These are phyloP conservation scores for Mycogone perniciosa DNA, from an alignment of 2,329 filamentous ascomycete species.

Conservation along the genomic window DNA sequence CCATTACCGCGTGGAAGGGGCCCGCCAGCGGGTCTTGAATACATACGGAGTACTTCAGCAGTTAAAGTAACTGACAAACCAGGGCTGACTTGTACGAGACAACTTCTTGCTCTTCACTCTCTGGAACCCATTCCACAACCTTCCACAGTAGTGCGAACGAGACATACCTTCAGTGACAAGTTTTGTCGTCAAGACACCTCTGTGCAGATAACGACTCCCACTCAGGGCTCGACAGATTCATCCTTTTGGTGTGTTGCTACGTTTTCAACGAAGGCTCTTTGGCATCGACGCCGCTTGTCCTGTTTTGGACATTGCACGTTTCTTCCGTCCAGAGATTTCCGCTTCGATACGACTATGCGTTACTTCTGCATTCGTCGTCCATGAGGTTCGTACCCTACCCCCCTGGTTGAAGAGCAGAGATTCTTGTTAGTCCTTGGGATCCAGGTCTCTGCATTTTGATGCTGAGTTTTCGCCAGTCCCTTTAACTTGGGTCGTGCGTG, in stretches of 20 bases:
- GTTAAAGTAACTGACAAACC: constrained; percentile 12
- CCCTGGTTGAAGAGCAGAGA: neutral
- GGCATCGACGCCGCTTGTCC: neutral
- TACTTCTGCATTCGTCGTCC: neutral
- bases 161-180: constrained; percentile 7
- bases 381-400: constrained; percentile 12
- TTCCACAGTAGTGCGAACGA: constrained; percentile 4
- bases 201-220: neutral
- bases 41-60: constrained; percentile 4
- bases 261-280: constrained; percentile 3
- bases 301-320: constrained; percentile 3
- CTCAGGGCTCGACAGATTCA: neutral
- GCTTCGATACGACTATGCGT: constrained; percentile 6
- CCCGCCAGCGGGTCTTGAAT: constrained; percentile 11
- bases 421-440: neutral
- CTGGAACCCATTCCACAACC: constrained; percentile 3
- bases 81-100: constrained; percentile 8
- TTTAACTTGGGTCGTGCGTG: too few relatives aligned
- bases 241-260: neutral
- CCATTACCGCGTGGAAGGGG: constrained; percentile 12
- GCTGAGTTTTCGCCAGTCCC: neutral
- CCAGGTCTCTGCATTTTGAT: constrained; percentile 2
- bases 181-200: constrained; percentile 5
- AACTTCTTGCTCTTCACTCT: constrained; percentile 3
- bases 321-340: constrained; percentile 1